Conservation (phyloP, 495 filamentous ascomycete genomes). For the Diplogelasinospora grovesii region DNA sequence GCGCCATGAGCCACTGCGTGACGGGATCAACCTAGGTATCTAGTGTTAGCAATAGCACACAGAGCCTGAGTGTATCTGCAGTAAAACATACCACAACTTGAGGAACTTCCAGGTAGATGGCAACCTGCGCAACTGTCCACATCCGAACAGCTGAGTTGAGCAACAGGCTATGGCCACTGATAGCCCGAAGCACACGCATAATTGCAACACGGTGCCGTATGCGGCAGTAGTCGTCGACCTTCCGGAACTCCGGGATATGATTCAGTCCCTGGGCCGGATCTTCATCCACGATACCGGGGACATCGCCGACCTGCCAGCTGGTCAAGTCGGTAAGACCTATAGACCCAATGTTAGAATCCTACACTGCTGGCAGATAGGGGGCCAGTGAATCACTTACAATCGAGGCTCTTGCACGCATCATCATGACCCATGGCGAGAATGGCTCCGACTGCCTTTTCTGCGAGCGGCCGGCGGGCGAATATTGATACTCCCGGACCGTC, state of each 20-base stretch:
- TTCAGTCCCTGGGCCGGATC: neutral
- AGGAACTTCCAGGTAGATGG: conserved; percentile 50
- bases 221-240: conserved; percentile 50
- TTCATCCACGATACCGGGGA: conserved; percentile 20
- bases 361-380: neutral
- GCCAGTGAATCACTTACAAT: conserved; percentile 9
- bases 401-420: conserved; percentile 19
- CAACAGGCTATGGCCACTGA: conserved; percentile 42
- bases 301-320: conserved; percentile 8
- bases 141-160: conserved; percentile 61
- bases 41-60: conserved; percentile 2
- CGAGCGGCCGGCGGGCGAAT: conserved; percentile 11
- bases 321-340: conserved; percentile 10
- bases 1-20: conserved; percentile 36
- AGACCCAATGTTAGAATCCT: neutral
- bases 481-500: neutral
- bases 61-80: too few relatives aligned
- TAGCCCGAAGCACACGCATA: conserved; percentile 47
- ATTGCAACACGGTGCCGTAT: conserved; percentile 56
- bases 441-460: conserved; percentile 18
- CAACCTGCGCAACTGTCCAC: conserved; percentile 56
- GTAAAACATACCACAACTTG: conserved; percentile 27
- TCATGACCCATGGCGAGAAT: conserved; percentile 27
- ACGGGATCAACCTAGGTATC: conserved; percentile 21
- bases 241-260: conserved; percentile 19